Percentiles rank a stretch among this genome's conserved stretches.
Conservation (phyloP, 257 asterid genomes). For the Ligustrum vulgare region DNA sequence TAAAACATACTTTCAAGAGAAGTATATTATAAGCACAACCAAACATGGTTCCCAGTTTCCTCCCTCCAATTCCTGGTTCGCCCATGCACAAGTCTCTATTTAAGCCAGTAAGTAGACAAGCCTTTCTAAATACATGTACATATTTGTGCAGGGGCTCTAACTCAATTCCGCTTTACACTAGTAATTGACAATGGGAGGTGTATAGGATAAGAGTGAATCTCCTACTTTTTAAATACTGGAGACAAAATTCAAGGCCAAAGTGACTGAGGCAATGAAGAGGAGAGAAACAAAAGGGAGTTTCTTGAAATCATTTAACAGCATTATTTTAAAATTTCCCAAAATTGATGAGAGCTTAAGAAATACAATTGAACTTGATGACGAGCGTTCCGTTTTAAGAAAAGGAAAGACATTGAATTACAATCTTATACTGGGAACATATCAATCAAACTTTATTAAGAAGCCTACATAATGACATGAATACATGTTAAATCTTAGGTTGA, state of each 20-base stretch:
- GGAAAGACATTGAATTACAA: neutral
- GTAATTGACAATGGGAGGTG: conserved; percentile 64
- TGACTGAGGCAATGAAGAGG: conserved; percentile 58
- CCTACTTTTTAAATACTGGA: conserved; percentile 43
- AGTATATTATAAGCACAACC: neutral
- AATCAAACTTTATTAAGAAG: neutral
- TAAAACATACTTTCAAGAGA: neutral
- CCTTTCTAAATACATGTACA: neutral
- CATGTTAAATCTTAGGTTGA: neutral
- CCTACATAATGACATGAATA: neutral
- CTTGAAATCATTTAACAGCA: conserved; percentile 61
- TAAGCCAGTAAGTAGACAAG: neutral
- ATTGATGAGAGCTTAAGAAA: conserved; percentile 73
- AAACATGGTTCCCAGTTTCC: neutral
- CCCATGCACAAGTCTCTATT: neutral
- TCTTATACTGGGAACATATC: neutral
- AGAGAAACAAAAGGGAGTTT: conserved; percentile 73
- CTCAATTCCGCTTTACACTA: neutral
- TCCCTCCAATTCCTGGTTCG: neutral
- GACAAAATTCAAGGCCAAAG: conserved; percentile 77
- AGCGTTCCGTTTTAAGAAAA: neutral
- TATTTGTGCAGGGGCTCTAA: conserved; percentile 17
- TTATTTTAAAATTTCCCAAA: conserved; percentile 81
- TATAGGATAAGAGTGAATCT: conserved; percentile 52
- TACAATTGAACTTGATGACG: neutral